Percentiles rank a stretch among this genome's conserved stretches.
These are phyloP conservation scores for Morella rubra DNA, from an alignment of 306 rosid species.

Conservation along the genomic window DNA sequence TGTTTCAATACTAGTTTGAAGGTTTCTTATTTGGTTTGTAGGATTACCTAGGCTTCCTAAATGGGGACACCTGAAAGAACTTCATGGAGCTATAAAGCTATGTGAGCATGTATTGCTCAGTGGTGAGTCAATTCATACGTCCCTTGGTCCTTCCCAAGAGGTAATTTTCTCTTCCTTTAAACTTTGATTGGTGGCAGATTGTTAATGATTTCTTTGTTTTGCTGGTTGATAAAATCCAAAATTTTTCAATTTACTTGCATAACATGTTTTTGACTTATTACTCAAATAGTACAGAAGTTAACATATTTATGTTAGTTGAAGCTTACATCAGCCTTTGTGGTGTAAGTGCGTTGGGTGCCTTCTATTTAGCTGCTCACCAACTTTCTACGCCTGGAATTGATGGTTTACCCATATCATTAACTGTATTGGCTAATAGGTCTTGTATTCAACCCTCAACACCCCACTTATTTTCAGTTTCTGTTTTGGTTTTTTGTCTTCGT, in stretches of 20 bases:
- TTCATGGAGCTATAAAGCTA: constrained; percentile 80
- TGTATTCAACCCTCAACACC: background rate
- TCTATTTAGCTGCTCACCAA: background rate
- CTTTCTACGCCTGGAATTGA: background rate
- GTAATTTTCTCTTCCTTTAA: constrained; percentile 41
- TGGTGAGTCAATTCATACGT: constrained; percentile 48
- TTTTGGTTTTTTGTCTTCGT: background rate
- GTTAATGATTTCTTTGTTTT: background rate
- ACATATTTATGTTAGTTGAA: background rate
- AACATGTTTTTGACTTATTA: background rate
- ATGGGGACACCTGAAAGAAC: constrained; percentile 96
- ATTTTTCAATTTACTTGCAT: background rate
- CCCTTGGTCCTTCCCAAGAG: constrained; percentile 79
- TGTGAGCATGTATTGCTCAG: constrained; percentile 65
- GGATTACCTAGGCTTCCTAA: constrained; percentile 92
- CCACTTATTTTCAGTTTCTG: background rate
- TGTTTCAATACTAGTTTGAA: background rate
- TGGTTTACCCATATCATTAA: background rate
- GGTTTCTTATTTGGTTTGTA: constrained; percentile 21
- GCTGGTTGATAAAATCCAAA: constrained; percentile 13
- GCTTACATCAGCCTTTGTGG: background rate
- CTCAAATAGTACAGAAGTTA: background rate
- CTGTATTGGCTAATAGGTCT: background rate
- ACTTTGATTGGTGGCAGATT: constrained; percentile 12
- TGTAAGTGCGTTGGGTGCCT: background rate